Evolutionary conservation across 2,329 filamentous ascomycete genomes (phyloP).

Genomic region (Cladosporium sp.): DNA sequence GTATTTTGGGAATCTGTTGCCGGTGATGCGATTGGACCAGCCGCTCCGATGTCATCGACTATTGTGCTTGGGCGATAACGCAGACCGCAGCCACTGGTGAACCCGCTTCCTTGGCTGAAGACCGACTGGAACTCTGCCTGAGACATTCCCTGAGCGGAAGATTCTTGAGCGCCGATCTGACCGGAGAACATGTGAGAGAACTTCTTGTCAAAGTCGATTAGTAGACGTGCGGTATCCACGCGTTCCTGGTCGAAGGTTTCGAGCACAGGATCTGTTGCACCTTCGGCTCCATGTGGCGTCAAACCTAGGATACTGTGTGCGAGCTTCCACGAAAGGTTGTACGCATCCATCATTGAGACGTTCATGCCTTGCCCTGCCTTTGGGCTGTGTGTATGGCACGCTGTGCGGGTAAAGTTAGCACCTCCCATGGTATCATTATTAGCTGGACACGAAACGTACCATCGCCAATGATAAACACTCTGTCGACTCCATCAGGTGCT

Average conservation of each 20-base stretch:
- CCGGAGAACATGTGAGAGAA: not conserved
- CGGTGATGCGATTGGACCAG: not conserved
- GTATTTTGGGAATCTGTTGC: not conserved
- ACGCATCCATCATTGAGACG: conserved; percentile 19
- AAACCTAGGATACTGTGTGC: not conserved
- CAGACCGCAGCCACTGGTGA: not conserved
- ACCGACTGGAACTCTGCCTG: not conserved
- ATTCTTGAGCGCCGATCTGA: not conserved
- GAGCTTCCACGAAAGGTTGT: conserved; percentile 24
- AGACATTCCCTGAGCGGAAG: not conserved
- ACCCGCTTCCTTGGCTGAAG: not conserved
- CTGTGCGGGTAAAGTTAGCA: not conserved
- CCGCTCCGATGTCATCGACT: not conserved
- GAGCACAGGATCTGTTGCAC: not conserved
- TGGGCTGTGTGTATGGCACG: conserved; percentile 1
- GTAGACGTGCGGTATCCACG: not conserved
- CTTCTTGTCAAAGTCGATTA: not conserved
- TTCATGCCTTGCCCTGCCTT: conserved; percentile 51
- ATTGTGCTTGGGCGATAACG: not conserved
- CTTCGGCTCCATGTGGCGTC: not conserved
- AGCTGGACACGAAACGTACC: not conserved
- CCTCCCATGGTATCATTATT: not conserved
- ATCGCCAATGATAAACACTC: conserved; percentile 5
- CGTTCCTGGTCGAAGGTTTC: not conserved
- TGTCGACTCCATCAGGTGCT: not conserved